These are phyloP conservation scores for Backusella luteola DNA, from an alignment of 192 early-diverging fungal genomes.

Conservation along the genomic window DNA sequence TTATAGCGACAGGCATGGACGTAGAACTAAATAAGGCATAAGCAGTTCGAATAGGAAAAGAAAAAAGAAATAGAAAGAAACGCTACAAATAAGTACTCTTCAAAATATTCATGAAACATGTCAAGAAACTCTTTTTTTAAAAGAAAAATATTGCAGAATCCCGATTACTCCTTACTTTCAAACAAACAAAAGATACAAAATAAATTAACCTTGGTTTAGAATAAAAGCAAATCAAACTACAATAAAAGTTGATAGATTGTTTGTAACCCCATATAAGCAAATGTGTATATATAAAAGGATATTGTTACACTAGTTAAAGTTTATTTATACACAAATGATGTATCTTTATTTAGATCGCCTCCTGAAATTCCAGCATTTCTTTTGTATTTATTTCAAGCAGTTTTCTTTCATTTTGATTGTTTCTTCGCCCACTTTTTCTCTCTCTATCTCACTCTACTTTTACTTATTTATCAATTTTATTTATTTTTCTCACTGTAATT, in stretches of 20 bases:
- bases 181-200: not conserved
- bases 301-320: not conserved
- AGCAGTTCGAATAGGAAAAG: not conserved
- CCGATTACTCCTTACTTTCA: not conserved
- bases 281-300: not conserved
- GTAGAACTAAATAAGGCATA: constrained; percentile 69
- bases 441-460: not conserved
- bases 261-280: not conserved
- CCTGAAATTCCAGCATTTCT: constrained; percentile 4
- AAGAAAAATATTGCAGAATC: not conserved
- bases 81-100: not conserved
- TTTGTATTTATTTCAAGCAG: not conserved
- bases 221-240: not conserved
- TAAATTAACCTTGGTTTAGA: not conserved
- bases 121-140: not conserved
- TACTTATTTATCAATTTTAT: not conserved
- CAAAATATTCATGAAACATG: constrained; percentile 5
- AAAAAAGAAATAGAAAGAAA: not conserved
- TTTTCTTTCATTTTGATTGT: not conserved
- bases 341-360: not conserved
- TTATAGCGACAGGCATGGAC: constrained; percentile 96
- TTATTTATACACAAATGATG: constrained; percentile 6
- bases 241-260: not conserved
- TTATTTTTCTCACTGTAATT: not conserved
- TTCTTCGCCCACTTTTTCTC: not conserved